Percentiles rank a stretch among this genome's conserved stretches.
Conservation (phyloP, 305 asterid genomes). For the Fraxinus angustifolia region DNA sequence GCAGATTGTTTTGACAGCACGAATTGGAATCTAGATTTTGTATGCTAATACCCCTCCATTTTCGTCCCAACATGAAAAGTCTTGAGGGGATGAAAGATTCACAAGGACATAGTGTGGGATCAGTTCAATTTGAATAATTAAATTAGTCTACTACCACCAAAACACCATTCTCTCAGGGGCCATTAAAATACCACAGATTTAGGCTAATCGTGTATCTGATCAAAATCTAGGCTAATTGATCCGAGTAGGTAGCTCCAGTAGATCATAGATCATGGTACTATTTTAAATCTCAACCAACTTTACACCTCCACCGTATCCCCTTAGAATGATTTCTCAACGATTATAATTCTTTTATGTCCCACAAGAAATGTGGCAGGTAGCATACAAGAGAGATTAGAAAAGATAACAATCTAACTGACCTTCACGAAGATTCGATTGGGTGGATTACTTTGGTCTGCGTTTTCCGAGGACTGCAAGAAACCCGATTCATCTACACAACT, state of each 20-base stretch:
- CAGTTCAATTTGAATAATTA: neutral
- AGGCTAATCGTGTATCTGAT: neutral
- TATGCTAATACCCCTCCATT: neutral
- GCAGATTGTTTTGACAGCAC: neutral
- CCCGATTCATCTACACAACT: constrained; percentile 91
- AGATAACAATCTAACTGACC: constrained; percentile 41
- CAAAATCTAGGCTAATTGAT: neutral
- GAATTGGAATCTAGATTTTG: neutral
- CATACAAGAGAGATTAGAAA: constrained; percentile 4
- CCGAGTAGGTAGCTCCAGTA: neutral
- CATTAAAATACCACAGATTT: neutral
- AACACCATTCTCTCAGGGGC: neutral
- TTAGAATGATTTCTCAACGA: neutral
- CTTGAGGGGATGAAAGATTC: neutral
- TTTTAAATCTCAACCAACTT: neutral
- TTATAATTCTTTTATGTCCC: neutral
- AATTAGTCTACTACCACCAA: neutral
- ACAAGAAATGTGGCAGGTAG: neutral
- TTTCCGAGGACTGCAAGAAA: constrained; percentile 78
- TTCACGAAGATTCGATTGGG: constrained; percentile 72
- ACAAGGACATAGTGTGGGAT: neutral
- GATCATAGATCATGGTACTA: neutral
- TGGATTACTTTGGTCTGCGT: constrained; percentile 63
- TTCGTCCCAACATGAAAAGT: neutral
- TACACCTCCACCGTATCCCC: neutral